phyloP scores from a whole-genome alignment of 768 basidiomycete species.

The Gyrodon lividus region DNA sequence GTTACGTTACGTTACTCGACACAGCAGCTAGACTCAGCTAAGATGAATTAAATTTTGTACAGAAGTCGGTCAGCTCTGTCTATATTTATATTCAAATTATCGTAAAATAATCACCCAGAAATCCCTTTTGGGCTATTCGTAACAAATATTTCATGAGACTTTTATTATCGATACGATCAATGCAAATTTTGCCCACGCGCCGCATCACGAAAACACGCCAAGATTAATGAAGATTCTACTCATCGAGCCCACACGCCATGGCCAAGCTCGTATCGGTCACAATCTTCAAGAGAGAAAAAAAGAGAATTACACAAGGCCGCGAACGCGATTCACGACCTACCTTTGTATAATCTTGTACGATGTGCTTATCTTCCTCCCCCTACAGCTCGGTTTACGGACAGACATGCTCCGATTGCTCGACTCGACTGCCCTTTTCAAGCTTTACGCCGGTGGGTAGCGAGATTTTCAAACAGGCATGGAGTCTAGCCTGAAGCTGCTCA shows the following conservation, averaged over 20 bases:
- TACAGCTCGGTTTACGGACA: too few species aligned
- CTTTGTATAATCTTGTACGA: neutral
- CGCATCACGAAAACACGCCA: neutral
- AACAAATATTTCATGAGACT: neutral
- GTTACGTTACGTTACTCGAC: slow-evolving; percentile 22
- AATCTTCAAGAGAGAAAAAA: neutral
- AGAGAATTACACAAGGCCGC: neutral
- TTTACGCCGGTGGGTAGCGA: neutral
- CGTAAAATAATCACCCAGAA: neutral
- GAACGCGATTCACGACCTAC: neutral
- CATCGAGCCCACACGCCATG: neutral
- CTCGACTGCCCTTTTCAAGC: neutral
- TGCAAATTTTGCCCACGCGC: slow-evolving; percentile 5
- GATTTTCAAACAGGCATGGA: slow-evolving; percentile 11
- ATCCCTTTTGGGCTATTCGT: neutral
- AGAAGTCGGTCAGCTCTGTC: slow-evolving; percentile 3
- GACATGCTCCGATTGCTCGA: neutral
- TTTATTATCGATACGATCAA: slow-evolving; percentile 26
- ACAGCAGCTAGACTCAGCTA: slow-evolving; percentile 22
- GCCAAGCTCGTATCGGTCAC: too few species aligned
- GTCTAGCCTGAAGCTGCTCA: slow-evolving; percentile 13
- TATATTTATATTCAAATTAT: slow-evolving; percentile 11
- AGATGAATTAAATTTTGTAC: slow-evolving; percentile 17
- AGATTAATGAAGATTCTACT: neutral
- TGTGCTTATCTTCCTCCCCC: too few species aligned